Base-by-base conservation (phyloP, 2,329 filamentous ascomycete species). In the Phoma sp. region DNA sequence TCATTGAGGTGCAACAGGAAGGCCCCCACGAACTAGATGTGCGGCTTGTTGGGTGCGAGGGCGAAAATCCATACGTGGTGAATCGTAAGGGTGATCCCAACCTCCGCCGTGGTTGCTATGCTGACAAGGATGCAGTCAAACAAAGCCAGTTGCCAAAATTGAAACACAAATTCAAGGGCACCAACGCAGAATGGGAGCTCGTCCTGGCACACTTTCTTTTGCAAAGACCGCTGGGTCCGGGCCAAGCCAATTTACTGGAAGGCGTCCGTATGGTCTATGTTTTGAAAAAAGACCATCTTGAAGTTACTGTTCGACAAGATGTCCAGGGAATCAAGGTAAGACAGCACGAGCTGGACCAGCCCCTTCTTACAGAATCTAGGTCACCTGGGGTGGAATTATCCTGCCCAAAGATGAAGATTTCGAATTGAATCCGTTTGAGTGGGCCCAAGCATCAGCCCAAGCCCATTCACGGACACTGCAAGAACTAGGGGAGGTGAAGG, bases 31-130 rank as follows among this genome's bases (percentile, higher is more conserved):
- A 39, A 37, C 76, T 91, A 27, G 87, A 91, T 71, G 72, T 90
- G 41, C 86, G 85, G 68, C 73, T 92, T 27, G 79, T 88, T 30
- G 89, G 83, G 30, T 91, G 88, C 27, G 89, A 92, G 65, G 84
- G 85, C 49, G 80, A 83, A 51, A 81, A 79, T 42, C 81, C 86
- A 6, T 90, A 86, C 73, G 77, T 80, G 37, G 73, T 79, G 51
- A 80, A 80, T 57, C 74, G 86, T 88, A 78, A 81, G 84, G 80
- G 59, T 64, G 52, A 52, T 52, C 58, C 56, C 43, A 6, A 36
- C 33, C 2, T 18, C 39, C 39, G 55, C 55, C 47, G 43, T 23
- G 47, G 49, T 55, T 62, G 60, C 52, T 46, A 52, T 54, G 57
- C 65, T 73, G 55, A 72, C 64, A 30, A 55, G 43, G 61, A 33